Evolutionary conservation across 805 yeast species (phyloP).

Genomic region (Maudiozyma turicensis): DNA sequence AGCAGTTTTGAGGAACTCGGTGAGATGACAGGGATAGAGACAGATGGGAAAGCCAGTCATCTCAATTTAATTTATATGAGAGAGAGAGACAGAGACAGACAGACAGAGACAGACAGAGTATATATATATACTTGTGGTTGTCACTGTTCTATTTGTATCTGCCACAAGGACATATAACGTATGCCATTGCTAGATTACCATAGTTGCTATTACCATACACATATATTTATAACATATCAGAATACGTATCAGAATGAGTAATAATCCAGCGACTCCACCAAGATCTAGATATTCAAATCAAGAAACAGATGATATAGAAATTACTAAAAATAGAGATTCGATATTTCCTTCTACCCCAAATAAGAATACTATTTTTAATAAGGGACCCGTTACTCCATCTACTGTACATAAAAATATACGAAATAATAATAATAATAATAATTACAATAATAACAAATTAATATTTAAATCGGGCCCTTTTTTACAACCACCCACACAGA

Average conservation of each 20-base stretch:
- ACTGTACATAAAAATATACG: slow-evolving; percentile 6
- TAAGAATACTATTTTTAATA: neutral
- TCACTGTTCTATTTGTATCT: neutral
- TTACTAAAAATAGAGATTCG: slow-evolving; percentile 1
- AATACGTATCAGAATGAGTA: neutral
- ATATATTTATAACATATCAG: neutral
- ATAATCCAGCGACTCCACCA: slow-evolving; percentile 28
- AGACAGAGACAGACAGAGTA: neutral
- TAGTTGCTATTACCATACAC: neutral
- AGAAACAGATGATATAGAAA: neutral
- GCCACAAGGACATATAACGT: too few relatives aligned
- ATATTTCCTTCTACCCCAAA: slow-evolving; percentile 9
- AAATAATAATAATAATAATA: neutral
- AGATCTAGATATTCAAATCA: slow-evolving; percentile 13
- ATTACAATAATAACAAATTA: neutral
- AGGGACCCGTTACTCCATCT: slow-evolving; percentile 20
- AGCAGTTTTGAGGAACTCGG: neutral
- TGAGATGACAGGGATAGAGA: neutral
- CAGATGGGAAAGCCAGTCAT: neutral
- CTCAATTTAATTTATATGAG: neutral
- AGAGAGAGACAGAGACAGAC: neutral
- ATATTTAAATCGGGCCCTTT: slow-evolving; percentile 9
- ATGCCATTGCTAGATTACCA: too few relatives aligned
- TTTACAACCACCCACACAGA: slow-evolving; percentile 10
- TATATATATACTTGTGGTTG: neutral